Evolutionary conservation across 345 rosid genomes (phyloP), one percentile per base, ranked within the genome.

Genomic region (Arabidopsis arenosa): DNA sequence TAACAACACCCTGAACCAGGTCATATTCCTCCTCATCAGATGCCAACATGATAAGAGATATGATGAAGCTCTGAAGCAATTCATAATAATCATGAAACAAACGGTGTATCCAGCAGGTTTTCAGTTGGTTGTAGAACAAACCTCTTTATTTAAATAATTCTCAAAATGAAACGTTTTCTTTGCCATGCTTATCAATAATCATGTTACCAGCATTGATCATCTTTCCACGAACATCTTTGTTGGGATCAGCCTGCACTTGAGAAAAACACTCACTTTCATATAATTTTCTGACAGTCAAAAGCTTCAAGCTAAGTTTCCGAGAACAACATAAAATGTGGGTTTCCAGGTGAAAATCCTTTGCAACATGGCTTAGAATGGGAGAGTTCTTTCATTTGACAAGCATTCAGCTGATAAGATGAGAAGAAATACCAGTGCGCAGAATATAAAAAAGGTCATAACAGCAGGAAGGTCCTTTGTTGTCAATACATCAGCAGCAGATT

Each of bases 1-100:
- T 92, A 63, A 95, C 99, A 40, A 95, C 99, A 78, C 97, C 98
- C 81, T 97, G 97, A 79, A 95, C 96, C 77, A 92, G 82, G 85
- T 92, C 99, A 79, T 95, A 95, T 68, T 83, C 88, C 68, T 88
- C 89, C 83, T 95, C 99, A 84, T 95, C 89, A 11, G 96, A 85
- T 63, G 98, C 91, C 99, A 92, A 79, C 72, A 73, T 75, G 71
- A 78, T 69, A 51, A 40, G 36, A 47, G 49, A 81, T 64, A 37
- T 45, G 76, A 58, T 68, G 63, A 63, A 52, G 21, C 44, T 17
- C 61, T 49, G 30, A 67, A 54, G 68, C 21, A 43, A 63, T 10
- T 61, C 14, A 4, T 44, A 54, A 10, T 3, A 57, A 63, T 18
- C 47, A 64, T 7, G 12, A 59, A 41, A 74, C 63, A 67, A 59